Percentiles rank a stretch among this genome's conserved stretches.
Conservation (phyloP, 2,329 filamentous ascomycete species). For the Hirsutella rhossiliensis region DNA sequence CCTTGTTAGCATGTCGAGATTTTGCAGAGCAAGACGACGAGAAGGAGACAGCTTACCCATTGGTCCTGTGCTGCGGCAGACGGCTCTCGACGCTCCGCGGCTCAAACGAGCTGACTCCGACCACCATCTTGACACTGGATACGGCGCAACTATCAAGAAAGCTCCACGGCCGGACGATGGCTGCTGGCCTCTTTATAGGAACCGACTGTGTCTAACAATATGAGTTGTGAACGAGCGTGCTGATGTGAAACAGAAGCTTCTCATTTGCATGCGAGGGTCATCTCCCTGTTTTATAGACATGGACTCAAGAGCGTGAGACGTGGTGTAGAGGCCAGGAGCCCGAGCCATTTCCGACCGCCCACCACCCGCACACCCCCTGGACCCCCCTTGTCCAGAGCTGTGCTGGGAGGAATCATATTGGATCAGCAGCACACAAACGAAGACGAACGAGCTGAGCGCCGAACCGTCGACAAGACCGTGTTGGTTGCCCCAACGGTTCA, state of each 20-base stretch:
- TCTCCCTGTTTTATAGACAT: neutral
- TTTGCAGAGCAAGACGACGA: neutral
- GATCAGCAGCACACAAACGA: neutral
- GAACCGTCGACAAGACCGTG: neutral
- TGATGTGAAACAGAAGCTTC: neutral
- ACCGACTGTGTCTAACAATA: too few species aligned
- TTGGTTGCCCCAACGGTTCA: neutral
- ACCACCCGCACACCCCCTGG: neutral
- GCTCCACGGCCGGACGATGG: neutral
- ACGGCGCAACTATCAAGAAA: neutral
- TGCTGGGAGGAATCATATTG: neutral
- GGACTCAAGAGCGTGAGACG: neutral
- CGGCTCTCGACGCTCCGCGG: constrained; percentile 2
- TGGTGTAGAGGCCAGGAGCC: neutral
- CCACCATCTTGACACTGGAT: constrained; percentile 3
- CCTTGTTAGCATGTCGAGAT: neutral
- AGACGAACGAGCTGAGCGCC: neutral
- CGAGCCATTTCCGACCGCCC: neutral
- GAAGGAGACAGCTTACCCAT: constrained; percentile 19
- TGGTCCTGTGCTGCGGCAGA: constrained; percentile 22
- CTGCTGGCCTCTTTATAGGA: neutral
- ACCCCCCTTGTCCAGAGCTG: neutral
- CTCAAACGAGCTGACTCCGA: neutral
- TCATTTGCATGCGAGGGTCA: neutral
- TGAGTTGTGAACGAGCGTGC: too few species aligned